These are phyloP conservation scores for Saccharomyces mikatae DNA, from an alignment of 805 yeast species.

Conservation along the genomic window DNA sequence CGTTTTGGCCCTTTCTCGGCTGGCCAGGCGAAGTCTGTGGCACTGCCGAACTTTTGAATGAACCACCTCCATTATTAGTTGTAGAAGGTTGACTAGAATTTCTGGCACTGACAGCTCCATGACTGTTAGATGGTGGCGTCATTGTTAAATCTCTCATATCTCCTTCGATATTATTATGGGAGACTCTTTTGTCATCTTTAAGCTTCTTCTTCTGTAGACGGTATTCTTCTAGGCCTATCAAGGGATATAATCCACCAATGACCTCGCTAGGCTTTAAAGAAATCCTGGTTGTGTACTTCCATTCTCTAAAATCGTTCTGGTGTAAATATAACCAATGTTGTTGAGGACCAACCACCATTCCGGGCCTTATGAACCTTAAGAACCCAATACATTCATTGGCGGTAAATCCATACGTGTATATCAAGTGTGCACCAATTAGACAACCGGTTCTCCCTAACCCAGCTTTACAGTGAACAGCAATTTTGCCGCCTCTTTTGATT, in stretches of 20 bases:
- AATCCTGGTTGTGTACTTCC: slow-evolving; percentile 86
- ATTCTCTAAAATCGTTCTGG: slow-evolving; percentile 91
- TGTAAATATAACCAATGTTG: slow-evolving; percentile 97
- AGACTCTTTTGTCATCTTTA: slow-evolving; percentile 30
- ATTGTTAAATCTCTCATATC: slow-evolving; percentile 18
- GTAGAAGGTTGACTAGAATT: slow-evolving; percentile 20
- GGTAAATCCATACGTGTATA: slow-evolving; percentile 93
- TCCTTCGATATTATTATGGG: slow-evolving; percentile 13
- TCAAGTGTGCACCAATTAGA: slow-evolving; percentile 91
- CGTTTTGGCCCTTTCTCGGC: slow-evolving; percentile 62
- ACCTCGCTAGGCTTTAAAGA: slow-evolving; percentile 58
- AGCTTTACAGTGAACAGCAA: slow-evolving; percentile 99
- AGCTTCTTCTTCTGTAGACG: slow-evolving; percentile 41
- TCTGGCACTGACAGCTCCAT: slow-evolving; percentile 23
- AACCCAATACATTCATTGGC: slow-evolving; percentile 95
- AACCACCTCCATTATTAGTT: background rate
- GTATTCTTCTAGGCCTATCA: slow-evolving; percentile 54
- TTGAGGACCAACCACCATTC: slow-evolving; percentile 99
- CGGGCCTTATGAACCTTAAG: slow-evolving; percentile 94
- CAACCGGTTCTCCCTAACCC: slow-evolving; percentile 98
- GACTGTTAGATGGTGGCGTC: slow-evolving; percentile 27
- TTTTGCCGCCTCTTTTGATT: slow-evolving; percentile 77
- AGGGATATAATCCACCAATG: slow-evolving; percentile 59
- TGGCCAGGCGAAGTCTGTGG: slow-evolving; percentile 95
- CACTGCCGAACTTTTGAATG: slow-evolving; percentile 35